Base-by-base conservation (phyloP, 2,329 filamentous ascomycete species). In the Monilinia aucupariae region DNA sequence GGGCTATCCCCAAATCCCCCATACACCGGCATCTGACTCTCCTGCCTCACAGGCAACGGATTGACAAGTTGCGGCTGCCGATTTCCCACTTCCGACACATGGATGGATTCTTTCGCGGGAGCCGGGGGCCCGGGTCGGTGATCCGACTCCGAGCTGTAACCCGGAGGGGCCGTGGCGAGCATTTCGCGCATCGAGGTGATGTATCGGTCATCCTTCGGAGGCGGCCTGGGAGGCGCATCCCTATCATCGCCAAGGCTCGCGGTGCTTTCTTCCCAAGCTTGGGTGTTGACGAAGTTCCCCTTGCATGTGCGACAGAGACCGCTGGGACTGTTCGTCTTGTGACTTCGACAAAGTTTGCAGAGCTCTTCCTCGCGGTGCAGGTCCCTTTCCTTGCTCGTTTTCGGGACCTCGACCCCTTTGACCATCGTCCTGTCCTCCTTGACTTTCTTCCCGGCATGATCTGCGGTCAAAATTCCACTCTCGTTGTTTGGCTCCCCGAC, bases 281-380 rank as follows among this genome's bases (percentile, higher is more conserved):
- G 53, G 3, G 48, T 51, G 1, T 54, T 41, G 1, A 41, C 5
- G 25, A 61, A 34, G 41, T 61, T 53, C 8, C 10, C 9, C 6
- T 61, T 48, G 49, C 59, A 61, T 3, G 37, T 20, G 10, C 22
- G 34, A 45, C 59, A 61, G 15, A 61, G 25, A 20, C 48, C 37
- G 37, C 48, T 20, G 7, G 39, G 27, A 17, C 32, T 37, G 13
- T 25, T 53, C 3, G 20, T 9, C 22, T 8, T 37, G 25, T 27
- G 34, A 25, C 53, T 43, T 20, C 48, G 47, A 61, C 59, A 61
- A 1, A 61, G 48, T 34, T 53, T 61, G 5, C 59, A 61, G 34
- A 25, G 32, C n/a, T 51, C 20, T 17, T 39, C 22, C 7, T 3
- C 3, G 27, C 17, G 12, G 25, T 37, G 25, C 3, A 7, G 6